Conservation (phyloP, 306 rosid genomes). For the Glycine latifolia region DNA sequence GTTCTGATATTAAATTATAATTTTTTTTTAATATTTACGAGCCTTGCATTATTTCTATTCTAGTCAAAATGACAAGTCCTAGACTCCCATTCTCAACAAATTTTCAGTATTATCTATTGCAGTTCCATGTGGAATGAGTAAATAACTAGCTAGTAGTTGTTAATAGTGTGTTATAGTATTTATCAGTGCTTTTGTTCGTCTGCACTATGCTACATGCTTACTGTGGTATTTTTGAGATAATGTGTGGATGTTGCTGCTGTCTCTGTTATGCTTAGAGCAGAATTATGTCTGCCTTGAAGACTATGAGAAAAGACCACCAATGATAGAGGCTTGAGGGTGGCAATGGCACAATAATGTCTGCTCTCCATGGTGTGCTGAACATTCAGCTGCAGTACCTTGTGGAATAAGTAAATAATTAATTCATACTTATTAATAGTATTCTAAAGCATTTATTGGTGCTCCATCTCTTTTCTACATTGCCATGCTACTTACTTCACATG, state of each 20-base stretch:
- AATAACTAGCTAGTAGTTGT: not conserved
- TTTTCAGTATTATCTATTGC: not conserved
- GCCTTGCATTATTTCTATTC: no score
- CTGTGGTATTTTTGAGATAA: not conserved
- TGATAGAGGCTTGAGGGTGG: no score
- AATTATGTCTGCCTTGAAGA: not conserved
- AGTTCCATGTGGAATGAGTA: slow-evolving; percentile 18
- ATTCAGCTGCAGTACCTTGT: slow-evolving; percentile 7
- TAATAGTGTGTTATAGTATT: not conserved
- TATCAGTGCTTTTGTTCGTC: not conserved
- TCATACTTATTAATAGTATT: not conserved
- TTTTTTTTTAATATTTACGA: no score
- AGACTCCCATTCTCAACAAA: no score
- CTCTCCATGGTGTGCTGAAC: slow-evolving; percentile 23
- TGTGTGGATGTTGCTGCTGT: not conserved
- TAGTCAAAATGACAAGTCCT: no score
- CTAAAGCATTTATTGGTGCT: not conserved
- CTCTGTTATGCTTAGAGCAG: not conserved
- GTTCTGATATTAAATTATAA: no score
- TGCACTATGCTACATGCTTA: no score
- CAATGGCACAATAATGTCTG: no score
- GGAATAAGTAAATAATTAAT: not conserved
- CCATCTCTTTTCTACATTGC: not conserved
- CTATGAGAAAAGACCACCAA: not conserved
- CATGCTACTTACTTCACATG: not conserved